Conservation (phyloP, 1,284 basidiomycete genomes). For the Amylostereum chailletii region DNA sequence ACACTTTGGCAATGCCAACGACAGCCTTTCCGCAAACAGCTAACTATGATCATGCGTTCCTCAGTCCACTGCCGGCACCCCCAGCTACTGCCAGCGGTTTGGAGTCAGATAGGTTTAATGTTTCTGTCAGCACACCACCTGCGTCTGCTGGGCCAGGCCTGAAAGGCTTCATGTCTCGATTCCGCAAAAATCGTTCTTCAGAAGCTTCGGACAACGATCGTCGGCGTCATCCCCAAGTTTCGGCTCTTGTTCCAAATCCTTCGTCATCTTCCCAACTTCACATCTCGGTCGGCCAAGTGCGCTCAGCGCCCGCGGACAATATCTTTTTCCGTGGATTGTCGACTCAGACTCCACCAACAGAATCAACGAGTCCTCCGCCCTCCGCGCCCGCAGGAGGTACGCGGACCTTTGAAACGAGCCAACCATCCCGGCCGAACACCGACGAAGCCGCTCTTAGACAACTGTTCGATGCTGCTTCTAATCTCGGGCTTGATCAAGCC, state of each 20-base stretch:
- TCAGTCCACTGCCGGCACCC: constrained; percentile 18
- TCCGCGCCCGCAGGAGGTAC: constrained; percentile 1
- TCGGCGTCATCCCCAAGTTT: constrained; percentile 13
- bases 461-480: constrained; percentile 65
- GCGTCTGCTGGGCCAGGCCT: constrained; percentile 64
- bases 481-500: constrained; percentile 63
- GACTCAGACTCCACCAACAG: constrained; percentile 3
- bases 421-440: not conserved
- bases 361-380: not conserved
- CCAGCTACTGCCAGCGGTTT: constrained; percentile 33
- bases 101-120: constrained; percentile 43
- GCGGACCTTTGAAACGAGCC: no score
- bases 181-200: constrained; percentile 54
- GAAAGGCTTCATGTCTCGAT: constrained; percentile 72
- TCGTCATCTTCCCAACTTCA: constrained; percentile 2
- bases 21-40: constrained; percentile 16
- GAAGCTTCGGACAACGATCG: constrained; percentile 18
- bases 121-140: constrained; percentile 46
- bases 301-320: constrained; percentile 8
- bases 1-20: constrained; percentile 27
- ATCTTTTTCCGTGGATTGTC: constrained; percentile 8
- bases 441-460: constrained; percentile 49
- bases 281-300: not conserved
- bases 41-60: constrained; percentile 14
- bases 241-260: constrained; percentile 16